Conservation (phyloP, 148 eudicot genomes). For the Rhododendron ferrugineum region DNA sequence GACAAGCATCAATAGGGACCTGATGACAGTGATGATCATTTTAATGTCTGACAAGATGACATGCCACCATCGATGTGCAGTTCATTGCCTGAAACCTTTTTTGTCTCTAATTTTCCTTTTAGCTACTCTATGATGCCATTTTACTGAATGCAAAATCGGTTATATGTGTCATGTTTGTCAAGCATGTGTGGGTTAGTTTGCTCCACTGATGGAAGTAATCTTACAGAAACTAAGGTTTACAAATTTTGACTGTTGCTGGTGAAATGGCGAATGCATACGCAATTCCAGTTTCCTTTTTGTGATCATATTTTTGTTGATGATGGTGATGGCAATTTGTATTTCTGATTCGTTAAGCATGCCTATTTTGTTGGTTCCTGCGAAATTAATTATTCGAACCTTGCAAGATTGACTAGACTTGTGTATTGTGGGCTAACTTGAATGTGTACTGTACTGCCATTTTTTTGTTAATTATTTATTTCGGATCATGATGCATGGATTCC, state of each 20-base stretch:
- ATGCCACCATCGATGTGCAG: background rate
- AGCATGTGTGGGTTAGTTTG: background rate
- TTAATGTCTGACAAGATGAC: background rate
- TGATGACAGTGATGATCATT: background rate
- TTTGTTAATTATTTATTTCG: background rate
- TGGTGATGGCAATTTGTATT: background rate
- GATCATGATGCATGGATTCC: slow-evolving; percentile 26
- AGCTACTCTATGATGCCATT: background rate
- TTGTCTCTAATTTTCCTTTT: background rate
- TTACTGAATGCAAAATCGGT: background rate
- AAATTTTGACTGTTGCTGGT: background rate
- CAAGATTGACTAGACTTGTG: background rate
- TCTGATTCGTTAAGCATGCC: background rate
- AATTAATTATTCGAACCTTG: background rate
- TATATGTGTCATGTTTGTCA: background rate
- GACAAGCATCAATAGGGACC: background rate
- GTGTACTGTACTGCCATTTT: background rate
- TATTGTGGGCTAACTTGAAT: background rate
- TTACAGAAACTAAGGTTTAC: background rate
- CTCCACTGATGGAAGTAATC: background rate
- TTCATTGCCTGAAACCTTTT: background rate
- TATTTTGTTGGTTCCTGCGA: too few relatives aligned
- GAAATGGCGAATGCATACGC: background rate
- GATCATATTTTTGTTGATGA: background rate
- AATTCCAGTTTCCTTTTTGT: background rate